These are phyloP conservation scores for Falciphora oryzae DNA, from an alignment of 2,329 filamentous ascomycete genomes.

Conservation along the genomic window DNA sequence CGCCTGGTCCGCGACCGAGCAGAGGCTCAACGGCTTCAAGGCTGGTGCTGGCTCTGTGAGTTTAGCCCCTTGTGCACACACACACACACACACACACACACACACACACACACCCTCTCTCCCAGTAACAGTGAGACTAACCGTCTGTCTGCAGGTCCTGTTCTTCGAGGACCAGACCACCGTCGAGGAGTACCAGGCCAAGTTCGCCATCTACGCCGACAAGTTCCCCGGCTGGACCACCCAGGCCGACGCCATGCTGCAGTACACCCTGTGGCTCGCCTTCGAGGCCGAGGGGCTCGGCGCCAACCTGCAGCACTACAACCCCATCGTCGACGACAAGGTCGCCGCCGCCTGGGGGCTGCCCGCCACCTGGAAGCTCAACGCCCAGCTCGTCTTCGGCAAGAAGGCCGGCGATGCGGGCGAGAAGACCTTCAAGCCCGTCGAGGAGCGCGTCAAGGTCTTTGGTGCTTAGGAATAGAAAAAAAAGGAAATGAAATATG, in stretches of 20 bases:
- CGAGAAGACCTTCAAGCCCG: slow-evolving; percentile 58
- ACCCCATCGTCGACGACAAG: slow-evolving; percentile 73
- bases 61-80: too few relatives aligned
- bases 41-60: slow-evolving; percentile 69
- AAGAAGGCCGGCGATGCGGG: slow-evolving; percentile 49
- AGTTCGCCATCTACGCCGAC: slow-evolving; percentile 69
- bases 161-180: slow-evolving; percentile 77
- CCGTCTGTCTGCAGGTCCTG: slow-evolving; percentile 50
- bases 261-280: slow-evolving; percentile 74
- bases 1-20: slow-evolving; percentile 47
- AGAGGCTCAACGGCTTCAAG: slow-evolving; percentile 52
- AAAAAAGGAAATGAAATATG: neutral
- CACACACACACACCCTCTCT: too few relatives aligned
- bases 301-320: slow-evolving; percentile 91
- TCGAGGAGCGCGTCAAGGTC: slow-evolving; percentile 63
- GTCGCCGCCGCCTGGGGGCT: slow-evolving; percentile 65
- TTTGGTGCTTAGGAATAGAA: slow-evolving; percentile 41
- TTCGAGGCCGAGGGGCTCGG: slow-evolving; percentile 80
- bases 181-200: slow-evolving; percentile 60
- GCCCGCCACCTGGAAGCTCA: slow-evolving; percentile 67
- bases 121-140: slow-evolving; percentile 34
- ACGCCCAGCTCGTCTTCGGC: slow-evolving; percentile 82
- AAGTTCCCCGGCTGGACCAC: slow-evolving; percentile 72
- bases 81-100: too few relatives aligned
- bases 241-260: slow-evolving; percentile 77